Evolutionary conservation across 257 asterid species (phyloP).

Genomic region (Nicotiana sylvestris): DNA sequence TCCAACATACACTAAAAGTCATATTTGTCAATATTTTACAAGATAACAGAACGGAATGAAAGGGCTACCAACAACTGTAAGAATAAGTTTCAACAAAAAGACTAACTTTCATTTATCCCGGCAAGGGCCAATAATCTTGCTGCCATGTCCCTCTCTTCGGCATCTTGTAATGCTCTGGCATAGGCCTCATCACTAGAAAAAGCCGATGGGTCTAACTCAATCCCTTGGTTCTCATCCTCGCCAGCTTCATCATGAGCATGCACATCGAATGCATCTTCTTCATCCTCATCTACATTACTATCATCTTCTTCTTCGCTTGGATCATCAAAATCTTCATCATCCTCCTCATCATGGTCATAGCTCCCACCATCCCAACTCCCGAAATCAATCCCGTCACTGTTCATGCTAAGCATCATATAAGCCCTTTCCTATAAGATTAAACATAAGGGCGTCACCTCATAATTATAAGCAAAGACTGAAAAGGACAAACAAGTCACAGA

Average conservation of each 20-base stretch:
- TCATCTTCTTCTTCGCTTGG: constrained; percentile 57
- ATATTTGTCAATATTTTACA: constrained; percentile 34
- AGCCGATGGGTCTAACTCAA: constrained; percentile 77
- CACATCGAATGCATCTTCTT: constrained; percentile 58
- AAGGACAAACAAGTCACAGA: neutral
- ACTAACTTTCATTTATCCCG: constrained; percentile 65
- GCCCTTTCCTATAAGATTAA: constrained; percentile 68
- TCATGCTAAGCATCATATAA: constrained; percentile 84
- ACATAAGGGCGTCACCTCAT: neutral
- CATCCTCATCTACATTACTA: constrained; percentile 50
- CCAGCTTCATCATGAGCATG: constrained; percentile 51
- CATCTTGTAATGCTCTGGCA: constrained; percentile 96
- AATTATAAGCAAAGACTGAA: neutral
- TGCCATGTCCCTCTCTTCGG: constrained; percentile 87
- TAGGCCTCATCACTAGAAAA: constrained; percentile 89
- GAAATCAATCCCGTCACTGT: constrained; percentile 50
- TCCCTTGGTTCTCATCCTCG: constrained; percentile 45
- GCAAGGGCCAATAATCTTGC: constrained; percentile 82
- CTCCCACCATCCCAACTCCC: constrained; percentile 79
- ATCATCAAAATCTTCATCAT: constrained; percentile 51
- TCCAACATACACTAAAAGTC: constrained; percentile 24
- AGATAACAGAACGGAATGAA: neutral
- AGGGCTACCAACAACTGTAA: neutral
- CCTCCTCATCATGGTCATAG: constrained; percentile 46
- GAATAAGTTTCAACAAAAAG: neutral